A percentile compares a stretch with the other conserved stretches of the same genome.
Evolutionary conservation across 345 rosid genomes (phyloP).

Genomic region (Melaleuca alternifolia): DNA sequence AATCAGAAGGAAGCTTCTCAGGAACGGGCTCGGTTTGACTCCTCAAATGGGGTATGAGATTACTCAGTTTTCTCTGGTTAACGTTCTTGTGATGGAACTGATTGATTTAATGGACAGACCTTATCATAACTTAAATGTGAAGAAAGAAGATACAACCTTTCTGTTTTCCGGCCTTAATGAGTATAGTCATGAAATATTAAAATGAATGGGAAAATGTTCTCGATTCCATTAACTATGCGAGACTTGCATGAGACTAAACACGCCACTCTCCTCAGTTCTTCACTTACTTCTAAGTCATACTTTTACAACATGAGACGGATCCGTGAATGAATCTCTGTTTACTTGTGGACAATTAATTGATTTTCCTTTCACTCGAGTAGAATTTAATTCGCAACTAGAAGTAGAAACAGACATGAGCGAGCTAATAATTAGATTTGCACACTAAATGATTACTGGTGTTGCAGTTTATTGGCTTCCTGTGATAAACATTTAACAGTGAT

Average conservation of each 20-base stretch:
- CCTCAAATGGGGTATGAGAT: slow-evolving; percentile 41
- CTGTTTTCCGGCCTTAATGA: too few relatives aligned
- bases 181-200: too few relatives aligned
- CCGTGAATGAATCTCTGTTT: too few relatives aligned
- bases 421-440: neutral
- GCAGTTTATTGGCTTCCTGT: neutral
- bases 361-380: neutral
- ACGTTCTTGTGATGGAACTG: neutral
- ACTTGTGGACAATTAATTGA: too few relatives aligned
- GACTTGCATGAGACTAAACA: neutral
- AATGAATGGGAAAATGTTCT: neutral
- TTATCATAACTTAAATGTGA: neutral
- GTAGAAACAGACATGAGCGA: neutral
- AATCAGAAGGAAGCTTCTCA: slow-evolving; percentile 3
- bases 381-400: neutral
- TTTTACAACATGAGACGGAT: neutral
- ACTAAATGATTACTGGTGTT: neutral
- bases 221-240: neutral
- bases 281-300: neutral
- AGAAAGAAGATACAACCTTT: neutral
- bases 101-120: neutral
- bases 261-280: neutral
- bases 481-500: neutral
- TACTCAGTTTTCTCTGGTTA: neutral
- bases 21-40: slow-evolving; percentile 29